Percentiles rank a stretch among this genome's conserved stretches.
Evolutionary conservation across 306 rosid species (phyloP).

Genomic region (Corylus avellana): DNA sequence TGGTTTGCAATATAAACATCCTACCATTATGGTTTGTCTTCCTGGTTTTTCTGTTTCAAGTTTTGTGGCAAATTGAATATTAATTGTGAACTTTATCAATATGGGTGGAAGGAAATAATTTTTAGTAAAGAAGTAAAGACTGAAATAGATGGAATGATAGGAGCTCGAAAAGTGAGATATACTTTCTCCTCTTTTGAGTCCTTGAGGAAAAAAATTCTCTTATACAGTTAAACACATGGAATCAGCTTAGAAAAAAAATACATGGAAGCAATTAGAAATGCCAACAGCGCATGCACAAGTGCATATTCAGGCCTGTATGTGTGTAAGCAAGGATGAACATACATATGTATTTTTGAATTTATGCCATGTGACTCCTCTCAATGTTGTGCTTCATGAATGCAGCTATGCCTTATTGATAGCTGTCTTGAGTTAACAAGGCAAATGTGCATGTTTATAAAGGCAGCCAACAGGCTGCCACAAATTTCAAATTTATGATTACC

Average conservation of each 20-base stretch:
- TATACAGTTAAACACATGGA: background rate
- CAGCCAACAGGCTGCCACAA: slow-evolving; percentile 7
- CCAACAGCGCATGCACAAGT: background rate
- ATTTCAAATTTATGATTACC: background rate
- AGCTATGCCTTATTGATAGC: background rate
- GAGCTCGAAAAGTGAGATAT: background rate
- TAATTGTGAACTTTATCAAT: background rate
- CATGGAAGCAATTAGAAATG: background rate
- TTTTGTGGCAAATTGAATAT: background rate
- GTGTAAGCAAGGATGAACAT: background rate
- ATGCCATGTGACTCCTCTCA: too few species aligned
- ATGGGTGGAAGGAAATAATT: background rate
- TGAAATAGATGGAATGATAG: background rate
- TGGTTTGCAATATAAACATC: background rate
- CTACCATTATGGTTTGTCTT: background rate
- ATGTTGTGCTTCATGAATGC: background rate
- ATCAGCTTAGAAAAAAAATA: background rate
- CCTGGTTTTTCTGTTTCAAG: background rate
- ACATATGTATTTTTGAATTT: background rate
- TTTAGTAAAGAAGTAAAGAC: background rate
- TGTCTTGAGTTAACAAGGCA: background rate
- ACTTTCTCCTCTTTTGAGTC: background rate
- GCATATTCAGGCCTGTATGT: background rate
- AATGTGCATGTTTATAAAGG: background rate
- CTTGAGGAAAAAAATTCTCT: background rate